Base-by-base conservation (phyloP, 306 rosid genomes). In the Begonia masoniana region DNA sequence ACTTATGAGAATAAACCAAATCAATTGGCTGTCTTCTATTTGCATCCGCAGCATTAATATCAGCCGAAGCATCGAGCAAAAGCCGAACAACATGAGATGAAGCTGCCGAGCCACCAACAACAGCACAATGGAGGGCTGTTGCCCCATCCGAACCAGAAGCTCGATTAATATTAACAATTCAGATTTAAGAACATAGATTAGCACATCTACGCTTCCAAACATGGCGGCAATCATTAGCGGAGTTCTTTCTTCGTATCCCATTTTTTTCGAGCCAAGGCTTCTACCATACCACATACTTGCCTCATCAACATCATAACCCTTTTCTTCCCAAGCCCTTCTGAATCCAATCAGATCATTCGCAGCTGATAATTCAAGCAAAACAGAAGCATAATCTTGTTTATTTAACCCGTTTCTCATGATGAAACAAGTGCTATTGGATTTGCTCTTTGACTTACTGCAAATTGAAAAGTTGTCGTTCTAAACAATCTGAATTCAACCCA, bases 51-150 rank as follows among this genome's bases (percentile, higher is more conserved):
- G 71, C 41, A 61, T 43, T 61, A 16, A 54, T 64, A 71, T 82
- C 83, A 0, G 93, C 97, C 0, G 79, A 69, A 36, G 93, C 85
- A 43, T 68, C 79, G 56, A 84, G 77, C 82, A 88, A 68, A 17
- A 77, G 65, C 83, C 79, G 76, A 39, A 82, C 80, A 46, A 79
- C 66, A 67, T 77, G 88, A 63, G 66, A 71, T 2, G 84, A 63
- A 41, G 70, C 45, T 46, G 76, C 65, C 39, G 91, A 81, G 23
- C 76, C 81, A 12, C 94, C 94, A 50, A 71, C 78, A 62, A 76
- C 84, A 15, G 92, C 92, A 54, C 92, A 84, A 59, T 88, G 96
- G 60, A 88, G 96, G 15, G 94, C 85, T 0, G 94, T 81, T 21
- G 80, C 88, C 11, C 74, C 43, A 66, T 88, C 96, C 1, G 80